A percentile compares a stretch with the other conserved stretches of the same genome.
These are phyloP conservation scores for Geoglossum glabrum DNA, from an alignment of 495 filamentous ascomycete species.

Conservation along the genomic window DNA sequence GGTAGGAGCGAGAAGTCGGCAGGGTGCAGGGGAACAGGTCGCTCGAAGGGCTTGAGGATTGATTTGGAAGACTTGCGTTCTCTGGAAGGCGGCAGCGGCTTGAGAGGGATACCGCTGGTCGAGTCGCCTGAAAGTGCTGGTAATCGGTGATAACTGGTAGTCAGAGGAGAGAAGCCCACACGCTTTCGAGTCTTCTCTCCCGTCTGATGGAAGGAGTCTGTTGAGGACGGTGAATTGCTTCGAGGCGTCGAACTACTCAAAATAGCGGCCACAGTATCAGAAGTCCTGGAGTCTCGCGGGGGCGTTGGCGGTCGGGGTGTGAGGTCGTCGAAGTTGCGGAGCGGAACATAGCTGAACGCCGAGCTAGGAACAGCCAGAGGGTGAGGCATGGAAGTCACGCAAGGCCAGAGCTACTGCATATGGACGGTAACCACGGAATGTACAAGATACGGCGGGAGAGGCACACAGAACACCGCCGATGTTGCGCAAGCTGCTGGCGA, in stretches of 20 bases:
- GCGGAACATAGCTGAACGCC: background rate
- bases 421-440: background rate
- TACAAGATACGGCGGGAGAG: background rate
- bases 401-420: background rate
- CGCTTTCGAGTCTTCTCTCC: background rate
- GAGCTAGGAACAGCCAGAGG: background rate
- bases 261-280: background rate
- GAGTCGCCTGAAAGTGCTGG: constrained; percentile 26
- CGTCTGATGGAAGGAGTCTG: background rate
- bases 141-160: constrained; percentile 44
- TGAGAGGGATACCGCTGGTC: constrained; percentile 23
- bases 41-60: constrained; percentile 53
- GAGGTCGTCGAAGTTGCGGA: constrained; percentile 2
- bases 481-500: background rate
- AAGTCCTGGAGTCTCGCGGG: background rate
- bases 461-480: background rate
- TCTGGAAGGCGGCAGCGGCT: constrained; percentile 34
- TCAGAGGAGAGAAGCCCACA: constrained; percentile 33
- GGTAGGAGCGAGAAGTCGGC: constrained; percentile 15
- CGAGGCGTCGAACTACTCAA: background rate
- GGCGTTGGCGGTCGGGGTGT: constrained; percentile 4
- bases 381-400: background rate
- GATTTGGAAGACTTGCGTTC: constrained; percentile 56
- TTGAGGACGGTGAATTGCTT: constrained; percentile 1
- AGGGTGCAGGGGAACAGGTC: constrained; percentile 22